phyloP scores from a whole-genome alignment of 257 asterid species.

The Apocynum venetum region DNA sequence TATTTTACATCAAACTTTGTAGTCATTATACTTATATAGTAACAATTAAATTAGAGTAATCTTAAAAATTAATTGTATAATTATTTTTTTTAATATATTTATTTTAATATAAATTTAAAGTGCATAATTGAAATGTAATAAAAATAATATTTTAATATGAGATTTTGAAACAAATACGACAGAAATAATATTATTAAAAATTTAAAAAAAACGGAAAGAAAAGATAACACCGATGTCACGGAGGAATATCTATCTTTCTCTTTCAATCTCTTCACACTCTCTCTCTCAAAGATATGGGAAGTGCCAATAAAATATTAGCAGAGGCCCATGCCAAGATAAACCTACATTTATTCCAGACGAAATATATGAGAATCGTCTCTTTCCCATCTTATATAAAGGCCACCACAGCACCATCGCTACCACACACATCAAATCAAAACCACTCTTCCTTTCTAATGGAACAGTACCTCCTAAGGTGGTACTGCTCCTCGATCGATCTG shows the following conservation, averaged over 20 bases:
- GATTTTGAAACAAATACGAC: no score
- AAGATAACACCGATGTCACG: neutral
- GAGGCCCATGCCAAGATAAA: slow-evolving; percentile 43
- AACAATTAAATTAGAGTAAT: no score
- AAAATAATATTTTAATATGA: no score
- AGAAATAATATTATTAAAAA: no score
- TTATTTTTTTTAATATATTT: no score
- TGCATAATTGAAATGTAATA: no score
- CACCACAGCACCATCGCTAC: slow-evolving; percentile 23
- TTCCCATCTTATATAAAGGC: slow-evolving; percentile 48
- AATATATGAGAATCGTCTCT: slow-evolving; percentile 34
- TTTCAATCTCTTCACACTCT: neutral
- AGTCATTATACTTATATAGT: no score
- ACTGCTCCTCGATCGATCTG: neutral
- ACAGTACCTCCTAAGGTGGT: slow-evolving; percentile 25
- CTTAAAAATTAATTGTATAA: no score
- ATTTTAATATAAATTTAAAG: no score
- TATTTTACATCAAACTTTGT: no score
- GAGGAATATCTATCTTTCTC: neutral
- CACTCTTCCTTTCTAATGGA: slow-evolving; percentile 30
- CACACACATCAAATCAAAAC: slow-evolving; percentile 34
- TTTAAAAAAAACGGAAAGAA: neutral
- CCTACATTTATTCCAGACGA: slow-evolving; percentile 54
- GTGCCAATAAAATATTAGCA: slow-evolving; percentile 24
- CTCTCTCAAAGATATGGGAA: slow-evolving; percentile 14